Conservation (phyloP, 1,139 yeast species). For the Yamadazyma spencermartinsiae region DNA sequence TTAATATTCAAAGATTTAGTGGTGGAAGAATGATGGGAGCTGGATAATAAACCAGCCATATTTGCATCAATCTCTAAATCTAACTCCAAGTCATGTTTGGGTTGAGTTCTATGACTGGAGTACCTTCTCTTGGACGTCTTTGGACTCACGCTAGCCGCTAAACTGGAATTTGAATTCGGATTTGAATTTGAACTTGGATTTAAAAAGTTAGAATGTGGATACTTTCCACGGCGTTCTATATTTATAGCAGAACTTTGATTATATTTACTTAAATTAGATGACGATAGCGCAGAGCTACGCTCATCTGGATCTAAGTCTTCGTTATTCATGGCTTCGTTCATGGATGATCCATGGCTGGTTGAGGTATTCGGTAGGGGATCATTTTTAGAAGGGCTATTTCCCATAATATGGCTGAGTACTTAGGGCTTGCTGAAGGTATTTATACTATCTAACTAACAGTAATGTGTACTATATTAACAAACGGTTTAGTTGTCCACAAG, state of each 20-base stretch:
- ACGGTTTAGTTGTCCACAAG: background rate
- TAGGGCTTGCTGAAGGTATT: background rate
- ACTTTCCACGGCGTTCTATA: slow-evolving; percentile 16
- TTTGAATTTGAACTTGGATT: slow-evolving; percentile 12
- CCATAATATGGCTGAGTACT: slow-evolving; percentile 33
- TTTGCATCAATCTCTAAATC: slow-evolving; percentile 48
- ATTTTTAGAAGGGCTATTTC: slow-evolving; percentile 61
- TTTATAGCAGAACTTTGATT: slow-evolving; percentile 19
- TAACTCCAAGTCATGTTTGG: slow-evolving; percentile 19
- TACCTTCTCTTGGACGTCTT: background rate
- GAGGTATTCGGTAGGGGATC: slow-evolving; percentile 50
- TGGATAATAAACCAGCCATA: slow-evolving; percentile 42
- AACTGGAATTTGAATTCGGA: slow-evolving; percentile 11
- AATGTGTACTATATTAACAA: background rate
- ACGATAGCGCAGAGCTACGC: slow-evolving; percentile 47
- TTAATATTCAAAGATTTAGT: slow-evolving; percentile 4
- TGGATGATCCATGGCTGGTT: slow-evolving; percentile 16
- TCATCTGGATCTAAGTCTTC: slow-evolving; percentile 48
- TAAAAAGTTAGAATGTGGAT: slow-evolving; percentile 1
- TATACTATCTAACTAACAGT: background rate
- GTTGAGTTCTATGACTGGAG: slow-evolving; percentile 5
- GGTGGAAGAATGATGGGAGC: slow-evolving; percentile 6
- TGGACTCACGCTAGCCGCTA: background rate
- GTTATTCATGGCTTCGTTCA: slow-evolving; percentile 17
- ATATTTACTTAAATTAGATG: slow-evolving; percentile 15